These are phyloP conservation scores for Cyclanthera cordifolia DNA, from an alignment of 306 rosid genomes.

Conservation along the genomic window DNA sequence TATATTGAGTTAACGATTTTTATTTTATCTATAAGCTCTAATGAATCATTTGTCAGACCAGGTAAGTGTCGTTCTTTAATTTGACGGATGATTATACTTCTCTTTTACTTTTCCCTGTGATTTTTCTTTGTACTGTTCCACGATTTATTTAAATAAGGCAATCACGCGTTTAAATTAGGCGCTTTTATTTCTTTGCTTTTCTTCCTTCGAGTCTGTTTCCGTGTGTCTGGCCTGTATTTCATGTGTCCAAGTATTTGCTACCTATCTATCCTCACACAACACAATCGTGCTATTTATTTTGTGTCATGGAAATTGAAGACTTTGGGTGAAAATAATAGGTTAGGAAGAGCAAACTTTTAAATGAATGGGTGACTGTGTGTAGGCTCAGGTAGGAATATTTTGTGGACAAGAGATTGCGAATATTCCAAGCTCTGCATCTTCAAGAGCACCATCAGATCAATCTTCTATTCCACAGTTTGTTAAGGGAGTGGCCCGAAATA, in stretches of 20 bases:
- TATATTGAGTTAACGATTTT: background rate
- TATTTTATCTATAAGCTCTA: background rate
- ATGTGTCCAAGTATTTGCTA: background rate
- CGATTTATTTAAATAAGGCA: background rate
- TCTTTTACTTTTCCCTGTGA: background rate
- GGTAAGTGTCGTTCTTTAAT: background rate
- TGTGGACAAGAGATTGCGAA: slow-evolving; percentile 90
- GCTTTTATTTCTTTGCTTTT: background rate
- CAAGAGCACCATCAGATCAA: slow-evolving; percentile 60
- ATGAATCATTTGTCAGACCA: slow-evolving; percentile 5
- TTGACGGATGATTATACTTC: background rate
- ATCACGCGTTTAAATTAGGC: background rate
- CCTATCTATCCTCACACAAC: background rate
- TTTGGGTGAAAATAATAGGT: slow-evolving; percentile 11
- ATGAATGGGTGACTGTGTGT: slow-evolving; percentile 92
- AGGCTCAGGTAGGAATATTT: slow-evolving; percentile 99
- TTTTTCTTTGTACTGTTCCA: background rate
- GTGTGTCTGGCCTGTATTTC: background rate
- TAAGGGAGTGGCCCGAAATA: slow-evolving; percentile 78
- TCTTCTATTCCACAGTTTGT: slow-evolving; percentile 49
- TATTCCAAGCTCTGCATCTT: slow-evolving; percentile 71
- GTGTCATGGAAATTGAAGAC: slow-evolving; percentile 1
- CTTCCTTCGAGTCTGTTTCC: too few species aligned
- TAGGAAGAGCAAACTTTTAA: slow-evolving; percentile 24
- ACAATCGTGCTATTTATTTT: background rate